These are phyloP conservation scores for Saccharomyces paradoxus DNA, from an alignment of 805 yeast genomes.

Conservation along the genomic window DNA sequence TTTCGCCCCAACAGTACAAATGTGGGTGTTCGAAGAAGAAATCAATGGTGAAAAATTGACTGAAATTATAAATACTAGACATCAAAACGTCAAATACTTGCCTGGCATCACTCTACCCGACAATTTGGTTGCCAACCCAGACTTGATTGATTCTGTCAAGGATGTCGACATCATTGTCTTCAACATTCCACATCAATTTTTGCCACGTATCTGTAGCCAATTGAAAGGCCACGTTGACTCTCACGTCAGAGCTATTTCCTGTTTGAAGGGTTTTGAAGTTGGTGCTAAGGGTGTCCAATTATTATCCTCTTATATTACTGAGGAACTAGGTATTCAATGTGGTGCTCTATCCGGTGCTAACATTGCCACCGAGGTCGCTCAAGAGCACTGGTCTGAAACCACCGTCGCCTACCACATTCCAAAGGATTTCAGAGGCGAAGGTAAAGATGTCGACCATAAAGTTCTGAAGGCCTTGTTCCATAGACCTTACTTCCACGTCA, in stretches of 20 bases:
- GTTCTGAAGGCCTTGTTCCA: constrained; percentile 82
- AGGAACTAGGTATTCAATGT: constrained; percentile 77
- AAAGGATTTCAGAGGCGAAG: constrained; percentile 41
- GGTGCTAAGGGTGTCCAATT: constrained; percentile 77
- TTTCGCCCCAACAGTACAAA: constrained; percentile 67
- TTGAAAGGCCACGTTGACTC: constrained; percentile 69
- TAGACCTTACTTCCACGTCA: constrained; percentile 96
- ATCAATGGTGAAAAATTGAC: constrained; percentile 74
- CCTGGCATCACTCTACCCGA: constrained; percentile 81
- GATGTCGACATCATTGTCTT: constrained; percentile 83
- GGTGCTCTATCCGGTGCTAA: constrained; percentile 98
- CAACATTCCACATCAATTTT: constrained; percentile 96
- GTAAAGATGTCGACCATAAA: constrained; percentile 51
- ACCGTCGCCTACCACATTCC: constrained; percentile 87
- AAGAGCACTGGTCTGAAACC: constrained; percentile 93
- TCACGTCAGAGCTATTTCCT: constrained; percentile 78
- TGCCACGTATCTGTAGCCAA: constrained; percentile 66
- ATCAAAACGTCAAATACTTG: constrained; percentile 90
- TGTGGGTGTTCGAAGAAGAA: constrained; percentile 95
- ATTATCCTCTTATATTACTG: constrained; percentile 69
- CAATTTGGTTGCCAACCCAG: constrained; percentile 86
- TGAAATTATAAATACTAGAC: constrained; percentile 80
- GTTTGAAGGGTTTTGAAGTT: constrained; percentile 92
- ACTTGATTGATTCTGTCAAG: constrained; percentile 61
- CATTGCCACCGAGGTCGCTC: constrained; percentile 94